A percentile compares a stretch with the other conserved stretches of the same genome.
phyloP scores from a whole-genome alignment of 2,329 filamentous ascomycete species.

The Pseudocercospora vitis region DNA sequence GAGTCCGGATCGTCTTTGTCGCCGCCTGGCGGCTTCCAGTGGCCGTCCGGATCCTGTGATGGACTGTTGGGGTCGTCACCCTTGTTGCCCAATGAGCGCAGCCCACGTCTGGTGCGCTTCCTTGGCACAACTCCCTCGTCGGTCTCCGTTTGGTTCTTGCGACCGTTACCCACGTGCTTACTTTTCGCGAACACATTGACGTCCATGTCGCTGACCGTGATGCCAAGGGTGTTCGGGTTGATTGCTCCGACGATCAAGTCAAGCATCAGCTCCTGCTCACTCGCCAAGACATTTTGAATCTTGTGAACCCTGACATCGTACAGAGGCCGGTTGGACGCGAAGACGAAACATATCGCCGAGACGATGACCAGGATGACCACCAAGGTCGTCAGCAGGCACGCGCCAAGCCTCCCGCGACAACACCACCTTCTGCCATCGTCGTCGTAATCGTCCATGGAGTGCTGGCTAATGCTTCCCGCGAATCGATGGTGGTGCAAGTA shows the following conservation, averaged over 20 bases:
- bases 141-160: constrained; percentile 12
- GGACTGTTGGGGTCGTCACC: constrained; percentile 19
- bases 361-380: constrained; percentile 79
- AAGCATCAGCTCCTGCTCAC: constrained; percentile 92
- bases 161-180: constrained; percentile 67
- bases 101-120: constrained; percentile 13
- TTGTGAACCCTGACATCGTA: constrained; percentile 73
- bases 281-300: constrained; percentile 87
- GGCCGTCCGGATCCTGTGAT: constrained; percentile 28
- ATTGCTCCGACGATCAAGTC: constrained; percentile 83
- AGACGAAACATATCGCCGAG: constrained; percentile 84
- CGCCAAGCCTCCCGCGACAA: constrained; percentile 66
- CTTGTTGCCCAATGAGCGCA: constrained; percentile 7
- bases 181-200: constrained; percentile 94
- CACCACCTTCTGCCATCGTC: constrained; percentile 19
- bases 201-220: constrained; percentile 82
- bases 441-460: constrained; percentile 43
- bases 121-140: background rate
- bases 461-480: constrained; percentile 53
- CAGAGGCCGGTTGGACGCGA: constrained; percentile 87
- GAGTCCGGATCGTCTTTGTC: constrained; percentile 46
- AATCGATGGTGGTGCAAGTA: constrained; percentile 48
- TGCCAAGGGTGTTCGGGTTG: constrained; percentile 89
- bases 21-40: constrained; percentile 29
- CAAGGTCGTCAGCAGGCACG: constrained; percentile 79